Percentiles rank a stretch among this genome's conserved stretches.
These are phyloP conservation scores for Penicillium fuscoglaucum DNA, from an alignment of 2,329 filamentous ascomycete species.

Conservation along the genomic window DNA sequence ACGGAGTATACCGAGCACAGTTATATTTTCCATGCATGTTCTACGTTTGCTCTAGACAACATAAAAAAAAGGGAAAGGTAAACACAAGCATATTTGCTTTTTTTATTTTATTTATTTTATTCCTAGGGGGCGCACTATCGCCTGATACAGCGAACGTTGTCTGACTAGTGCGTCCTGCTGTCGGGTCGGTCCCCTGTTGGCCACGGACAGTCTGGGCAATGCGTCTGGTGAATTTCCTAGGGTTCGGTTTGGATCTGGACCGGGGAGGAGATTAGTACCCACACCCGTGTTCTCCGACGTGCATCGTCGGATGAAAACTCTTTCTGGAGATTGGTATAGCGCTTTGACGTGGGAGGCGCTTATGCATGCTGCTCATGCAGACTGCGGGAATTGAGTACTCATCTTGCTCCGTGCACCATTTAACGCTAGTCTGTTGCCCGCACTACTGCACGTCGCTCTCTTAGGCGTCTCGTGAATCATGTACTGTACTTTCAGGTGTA, in stretches of 20 bases:
- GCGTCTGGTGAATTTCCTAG: background rate
- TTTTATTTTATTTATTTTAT: too few relatives aligned
- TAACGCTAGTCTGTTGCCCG: background rate
- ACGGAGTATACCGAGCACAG: slow-evolving; percentile 13
- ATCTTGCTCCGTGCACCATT: background rate
- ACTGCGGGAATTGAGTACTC: background rate
- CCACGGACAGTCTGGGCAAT: slow-evolving; percentile 1
- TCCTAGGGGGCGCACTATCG: background rate
- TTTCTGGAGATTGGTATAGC: background rate
- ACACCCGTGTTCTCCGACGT: slow-evolving; percentile 5
- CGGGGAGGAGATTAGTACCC: background rate
- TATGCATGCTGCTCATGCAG: slow-evolving; percentile 10
- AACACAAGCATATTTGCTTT: background rate
- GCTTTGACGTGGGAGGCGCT: slow-evolving; percentile 15
- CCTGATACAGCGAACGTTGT: slow-evolving; percentile 13
- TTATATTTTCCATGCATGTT: slow-evolving; percentile 43
- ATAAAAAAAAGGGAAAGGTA: slow-evolving; percentile 1
- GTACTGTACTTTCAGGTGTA: background rate
- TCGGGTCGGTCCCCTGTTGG: slow-evolving; percentile 4
- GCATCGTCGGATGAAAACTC: slow-evolving; percentile 6
- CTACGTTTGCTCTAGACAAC: slow-evolving; percentile 34
- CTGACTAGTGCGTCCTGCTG: slow-evolving; percentile 13
- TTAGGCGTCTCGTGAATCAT: slow-evolving; percentile 4
- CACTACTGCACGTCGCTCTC: slow-evolving; percentile 16
- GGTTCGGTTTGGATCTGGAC: slow-evolving; percentile 9